Evolutionary conservation across 768 basidiomycete genomes (phyloP), one percentile per base, ranked within the genome.

Genomic region (Serendipita sp.): DNA sequence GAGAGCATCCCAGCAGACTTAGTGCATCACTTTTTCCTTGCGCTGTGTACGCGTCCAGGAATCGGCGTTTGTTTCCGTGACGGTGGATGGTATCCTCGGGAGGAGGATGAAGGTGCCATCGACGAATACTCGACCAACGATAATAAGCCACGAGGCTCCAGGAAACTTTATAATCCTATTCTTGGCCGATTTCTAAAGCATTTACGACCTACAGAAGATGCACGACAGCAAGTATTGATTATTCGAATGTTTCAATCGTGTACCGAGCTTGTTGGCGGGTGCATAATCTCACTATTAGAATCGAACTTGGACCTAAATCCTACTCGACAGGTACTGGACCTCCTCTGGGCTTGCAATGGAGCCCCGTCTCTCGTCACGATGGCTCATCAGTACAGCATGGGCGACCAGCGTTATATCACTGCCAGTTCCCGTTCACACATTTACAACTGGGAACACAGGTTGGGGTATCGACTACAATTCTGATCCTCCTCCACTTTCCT

Each of bases 331-430:
- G 15, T 92, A 86, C 70, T 91, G 89, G 87, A 72, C 83, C 13
- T 78, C 78, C 1, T 83, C 81, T 3, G 79, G 80, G 2, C 74
- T 91, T 38, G 87, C 89, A 0, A 78, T 94, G 3, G 92, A 95
- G 69, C 91, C 92, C 0, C 84, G 92, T 2, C 80, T 93, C 3
- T 89, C 89, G 0, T 88, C 88, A 0, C 87, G 86, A 71, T 98
- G 95, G 93, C 85, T 97, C 37, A 83, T 87, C 0, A 95, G 92
- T 65, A 85, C 96, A 68, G 78, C 89, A 3, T 88, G 93, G 70
- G 83, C 90, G 45, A 89, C 86, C 2, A 78, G 79, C 5, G 80
- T 97, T 63, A 79, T 96, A 62, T 86, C 88, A 0, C 79, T 92
- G 0, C 83, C 89, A 0, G 75, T 92, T 1, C 91, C 93, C 0